A percentile compares a stretch with the other conserved stretches of the same genome.
phyloP scores from a whole-genome alignment of 257 asterid species.

The Gentiana straminea region DNA sequence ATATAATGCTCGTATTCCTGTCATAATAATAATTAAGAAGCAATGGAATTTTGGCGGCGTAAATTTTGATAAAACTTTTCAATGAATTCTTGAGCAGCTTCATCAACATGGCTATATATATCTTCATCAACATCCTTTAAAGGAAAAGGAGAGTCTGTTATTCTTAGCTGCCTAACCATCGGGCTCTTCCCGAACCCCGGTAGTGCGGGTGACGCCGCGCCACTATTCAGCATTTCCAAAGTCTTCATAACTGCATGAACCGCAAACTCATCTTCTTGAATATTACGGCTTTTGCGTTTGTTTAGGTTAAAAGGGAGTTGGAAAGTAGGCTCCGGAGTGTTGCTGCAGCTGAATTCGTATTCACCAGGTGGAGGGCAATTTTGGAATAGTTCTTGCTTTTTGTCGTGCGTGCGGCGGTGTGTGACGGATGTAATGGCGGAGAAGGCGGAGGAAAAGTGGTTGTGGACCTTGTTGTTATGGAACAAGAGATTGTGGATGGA shows the following conservation, averaged over 20 bases:
- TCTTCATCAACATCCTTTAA: constrained; percentile 8
- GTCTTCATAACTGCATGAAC: constrained; percentile 14
- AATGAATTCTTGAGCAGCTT: too few species aligned
- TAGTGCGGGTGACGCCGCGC: constrained; percentile 27
- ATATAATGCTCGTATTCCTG: too few species aligned
- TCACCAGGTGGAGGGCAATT: constrained; percentile 22
- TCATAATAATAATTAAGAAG: too few species aligned
- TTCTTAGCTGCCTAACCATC: constrained; percentile 28
- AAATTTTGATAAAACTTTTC: too few species aligned
- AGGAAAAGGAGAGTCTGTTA: constrained; percentile 28
- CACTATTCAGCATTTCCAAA: constrained; percentile 35
- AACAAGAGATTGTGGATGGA: constrained; percentile 48
- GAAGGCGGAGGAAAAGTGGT: constrained; percentile 5
- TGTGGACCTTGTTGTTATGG: too few species aligned
- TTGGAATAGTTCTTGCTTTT: constrained; percentile 3
- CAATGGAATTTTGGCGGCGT: too few species aligned
- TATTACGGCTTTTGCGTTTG: background rate
- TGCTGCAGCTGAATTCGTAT: constrained; percentile 80
- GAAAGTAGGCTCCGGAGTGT: constrained; percentile 34
- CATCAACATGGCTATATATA: too few species aligned
- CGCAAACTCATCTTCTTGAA: constrained; percentile 7
- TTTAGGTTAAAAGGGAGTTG: too few species aligned
- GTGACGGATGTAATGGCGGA: constrained; percentile 14
- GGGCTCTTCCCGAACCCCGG: constrained; percentile 30
- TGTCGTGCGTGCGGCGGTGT: constrained; percentile 12